Evolutionary conservation across 805 yeast genomes (phyloP).

Genomic region (Saccharomyces eubayanus): DNA sequence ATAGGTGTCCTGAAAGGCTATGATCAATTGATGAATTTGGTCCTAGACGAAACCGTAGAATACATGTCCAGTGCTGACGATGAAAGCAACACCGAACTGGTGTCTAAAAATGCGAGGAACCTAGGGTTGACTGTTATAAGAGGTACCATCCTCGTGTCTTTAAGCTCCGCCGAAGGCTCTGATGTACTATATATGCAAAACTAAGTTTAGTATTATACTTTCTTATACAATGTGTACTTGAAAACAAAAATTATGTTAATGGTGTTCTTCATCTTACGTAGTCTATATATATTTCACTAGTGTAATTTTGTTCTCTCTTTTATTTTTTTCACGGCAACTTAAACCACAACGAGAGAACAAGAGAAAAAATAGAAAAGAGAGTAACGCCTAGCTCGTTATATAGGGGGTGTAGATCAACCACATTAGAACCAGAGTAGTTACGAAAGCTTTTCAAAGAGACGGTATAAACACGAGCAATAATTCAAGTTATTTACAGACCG

Average conservation of each 20-base stretch:
- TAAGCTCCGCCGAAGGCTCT: constrained; percentile 29
- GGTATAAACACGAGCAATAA: background rate
- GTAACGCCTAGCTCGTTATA: background rate
- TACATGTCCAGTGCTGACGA: constrained; percentile 53
- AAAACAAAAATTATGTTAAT: background rate
- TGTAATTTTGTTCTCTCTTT: background rate
- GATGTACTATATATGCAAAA: constrained; percentile 26
- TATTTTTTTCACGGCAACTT: background rate
- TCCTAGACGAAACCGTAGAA: constrained; percentile 64
- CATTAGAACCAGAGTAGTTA: background rate
- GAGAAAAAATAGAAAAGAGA: background rate
- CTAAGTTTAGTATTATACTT: constrained; percentile 1
- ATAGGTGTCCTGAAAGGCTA: constrained; percentile 75
- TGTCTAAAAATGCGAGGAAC: constrained; percentile 51
- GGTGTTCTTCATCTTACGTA: too few relatives aligned
- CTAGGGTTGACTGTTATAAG: constrained; percentile 78
- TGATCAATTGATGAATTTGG: constrained; percentile 74
- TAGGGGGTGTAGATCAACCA: background rate
- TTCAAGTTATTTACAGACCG: background rate
- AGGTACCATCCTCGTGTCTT: constrained; percentile 61
- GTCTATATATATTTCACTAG: background rate
- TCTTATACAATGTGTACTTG: background rate
- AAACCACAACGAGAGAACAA: background rate
- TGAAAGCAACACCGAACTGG: constrained; percentile 44
- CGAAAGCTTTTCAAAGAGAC: background rate